Conservation (phyloP, 2,329 filamentous ascomycete species). For the Alternaria sp. region DNA sequence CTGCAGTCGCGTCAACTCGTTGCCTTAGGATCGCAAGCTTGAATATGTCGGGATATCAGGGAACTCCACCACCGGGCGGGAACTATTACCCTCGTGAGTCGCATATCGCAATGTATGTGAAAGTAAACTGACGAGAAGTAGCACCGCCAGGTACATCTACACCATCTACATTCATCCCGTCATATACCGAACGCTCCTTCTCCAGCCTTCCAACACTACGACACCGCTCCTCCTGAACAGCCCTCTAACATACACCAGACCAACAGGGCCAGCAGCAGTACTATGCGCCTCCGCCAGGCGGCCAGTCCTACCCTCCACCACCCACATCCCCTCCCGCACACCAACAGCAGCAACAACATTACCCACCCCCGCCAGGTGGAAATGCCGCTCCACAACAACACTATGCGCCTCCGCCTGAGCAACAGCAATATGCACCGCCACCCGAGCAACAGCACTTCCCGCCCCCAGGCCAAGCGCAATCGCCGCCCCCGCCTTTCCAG, state of each 20-base stretch:
- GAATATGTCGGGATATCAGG: constrained; percentile 40
- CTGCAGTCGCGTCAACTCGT: background rate
- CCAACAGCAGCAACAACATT: constrained; percentile 37
- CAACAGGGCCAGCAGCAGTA: constrained; percentile 44
- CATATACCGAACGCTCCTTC: background rate
- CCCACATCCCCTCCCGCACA: constrained; percentile 40
- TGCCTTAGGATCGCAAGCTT: background rate
- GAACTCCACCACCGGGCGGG: constrained; percentile 42
- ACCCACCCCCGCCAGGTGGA: constrained; percentile 38
- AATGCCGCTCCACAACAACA: constrained; percentile 24
- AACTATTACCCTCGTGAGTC: constrained; percentile 47
- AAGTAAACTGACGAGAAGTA: constrained; percentile 23
- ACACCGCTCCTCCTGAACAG: background rate
- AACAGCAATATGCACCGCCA: constrained; percentile 43
- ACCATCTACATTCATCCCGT: background rate
- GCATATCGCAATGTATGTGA: background rate
- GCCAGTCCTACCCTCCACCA: constrained; percentile 45
- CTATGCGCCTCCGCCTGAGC: constrained; percentile 40
- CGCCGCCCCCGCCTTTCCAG: constrained; percentile 31
- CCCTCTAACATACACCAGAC: constrained; percentile 22
- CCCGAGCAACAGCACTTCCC: constrained; percentile 39
- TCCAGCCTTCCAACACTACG: background rate
- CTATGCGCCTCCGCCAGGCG: constrained; percentile 47
- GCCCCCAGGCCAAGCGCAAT: constrained; percentile 30
- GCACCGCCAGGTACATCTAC: constrained; percentile 39